These are phyloP conservation scores for Bonia amplexicaulis DNA, from an alignment of 176 grass and related monocot genomes.

Conservation along the genomic window DNA sequence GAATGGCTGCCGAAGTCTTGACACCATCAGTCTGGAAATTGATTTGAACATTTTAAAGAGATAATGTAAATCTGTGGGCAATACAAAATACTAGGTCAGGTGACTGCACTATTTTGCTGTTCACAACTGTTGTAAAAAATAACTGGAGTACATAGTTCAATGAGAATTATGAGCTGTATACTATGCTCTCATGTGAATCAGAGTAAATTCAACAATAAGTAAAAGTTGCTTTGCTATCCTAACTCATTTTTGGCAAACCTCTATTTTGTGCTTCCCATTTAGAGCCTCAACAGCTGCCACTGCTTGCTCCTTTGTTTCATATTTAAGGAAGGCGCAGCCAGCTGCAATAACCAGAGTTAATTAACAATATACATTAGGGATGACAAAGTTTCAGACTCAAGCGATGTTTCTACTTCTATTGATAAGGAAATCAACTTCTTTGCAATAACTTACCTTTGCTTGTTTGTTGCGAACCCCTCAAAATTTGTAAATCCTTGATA, in stretches of 20 bases:
- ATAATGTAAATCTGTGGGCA: background rate
- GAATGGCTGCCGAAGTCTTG: background rate
- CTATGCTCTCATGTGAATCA: background rate
- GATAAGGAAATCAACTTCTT: slow-evolving; percentile 22
- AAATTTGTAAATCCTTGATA: slow-evolving; percentile 94
- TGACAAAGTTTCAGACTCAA: background rate
- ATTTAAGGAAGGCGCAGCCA: slow-evolving; percentile 96
- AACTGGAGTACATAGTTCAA: slow-evolving; percentile 1
- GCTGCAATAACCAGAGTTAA: slow-evolving; percentile 42
- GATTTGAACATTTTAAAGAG: background rate
- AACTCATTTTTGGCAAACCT: slow-evolving; percentile 34
- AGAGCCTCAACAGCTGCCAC: slow-evolving; percentile 79
- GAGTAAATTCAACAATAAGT: background rate
- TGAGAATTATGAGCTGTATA: background rate
- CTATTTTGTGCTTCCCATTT: slow-evolving; percentile 53
- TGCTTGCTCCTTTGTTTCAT: slow-evolving; percentile 94
- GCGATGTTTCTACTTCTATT: background rate
- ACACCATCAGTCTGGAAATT: background rate
- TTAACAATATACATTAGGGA: slow-evolving; percentile 19
- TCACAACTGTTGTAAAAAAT: background rate
- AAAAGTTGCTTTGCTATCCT: background rate
- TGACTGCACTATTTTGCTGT: background rate
- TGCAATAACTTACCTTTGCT: slow-evolving; percentile 66
- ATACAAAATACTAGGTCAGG: background rate
- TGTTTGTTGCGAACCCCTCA: slow-evolving; percentile 90